Percentiles rank a stretch among this genome's conserved stretches.
These are phyloP conservation scores for Neofusicoccum umdonicola DNA, from an alignment of 2,329 filamentous ascomycete genomes.

Conservation along the genomic window DNA sequence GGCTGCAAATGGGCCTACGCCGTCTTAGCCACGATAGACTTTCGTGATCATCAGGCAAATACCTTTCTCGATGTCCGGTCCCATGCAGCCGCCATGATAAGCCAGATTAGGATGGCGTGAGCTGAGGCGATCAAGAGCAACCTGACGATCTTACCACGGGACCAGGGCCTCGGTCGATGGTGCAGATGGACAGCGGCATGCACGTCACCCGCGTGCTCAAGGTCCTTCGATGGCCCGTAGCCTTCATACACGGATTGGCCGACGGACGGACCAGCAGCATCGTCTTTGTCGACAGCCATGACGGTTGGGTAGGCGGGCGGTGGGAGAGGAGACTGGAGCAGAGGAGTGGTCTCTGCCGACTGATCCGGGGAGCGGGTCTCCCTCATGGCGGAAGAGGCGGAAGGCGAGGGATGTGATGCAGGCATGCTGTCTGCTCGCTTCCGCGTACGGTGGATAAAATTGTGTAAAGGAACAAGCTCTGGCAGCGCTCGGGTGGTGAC, in stretches of 20 bases:
- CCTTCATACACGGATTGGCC: neutral
- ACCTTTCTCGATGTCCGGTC: neutral
- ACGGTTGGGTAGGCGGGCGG: slow-evolving; percentile 1
- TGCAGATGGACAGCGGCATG: neutral
- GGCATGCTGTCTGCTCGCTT: neutral
- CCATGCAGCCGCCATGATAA: neutral
- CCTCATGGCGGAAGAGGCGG: neutral
- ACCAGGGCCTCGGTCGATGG: neutral
- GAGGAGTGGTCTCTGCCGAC: neutral
- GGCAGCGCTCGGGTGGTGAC: neutral
- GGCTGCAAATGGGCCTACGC: neutral
- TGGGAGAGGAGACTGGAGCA: neutral
- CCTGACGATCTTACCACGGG: neutral
- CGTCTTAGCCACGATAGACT: neutral
- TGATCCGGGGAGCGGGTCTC: neutral
- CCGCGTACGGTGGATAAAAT: neutral
- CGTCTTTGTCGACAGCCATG: neutral
- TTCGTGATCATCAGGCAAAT: neutral
- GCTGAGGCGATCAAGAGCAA: neutral
- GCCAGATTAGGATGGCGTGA: neutral
- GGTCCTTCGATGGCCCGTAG: neutral
- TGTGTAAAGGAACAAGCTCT: neutral
- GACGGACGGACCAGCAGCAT: neutral
- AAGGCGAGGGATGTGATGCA: neutral
- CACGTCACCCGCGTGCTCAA: neutral